These are phyloP conservation scores for Zymoseptoria passerinii DNA, from an alignment of 2,329 filamentous ascomycete genomes.

Conservation along the genomic window DNA sequence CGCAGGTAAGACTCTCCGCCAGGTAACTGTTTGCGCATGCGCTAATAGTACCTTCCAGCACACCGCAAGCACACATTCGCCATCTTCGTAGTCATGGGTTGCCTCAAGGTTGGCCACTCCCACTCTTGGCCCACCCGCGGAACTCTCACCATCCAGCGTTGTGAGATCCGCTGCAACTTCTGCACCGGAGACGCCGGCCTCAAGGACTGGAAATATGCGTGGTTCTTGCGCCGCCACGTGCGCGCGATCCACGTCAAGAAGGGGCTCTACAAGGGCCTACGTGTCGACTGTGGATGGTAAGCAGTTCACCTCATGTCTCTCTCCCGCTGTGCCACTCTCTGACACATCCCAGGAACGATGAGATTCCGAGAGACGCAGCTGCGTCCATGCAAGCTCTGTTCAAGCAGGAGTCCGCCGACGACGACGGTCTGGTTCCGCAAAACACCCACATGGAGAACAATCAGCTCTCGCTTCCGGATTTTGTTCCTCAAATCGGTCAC, in stretches of 20 bases:
- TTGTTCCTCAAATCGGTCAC: not conserved
- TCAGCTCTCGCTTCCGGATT: not conserved
- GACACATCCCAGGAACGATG: not conserved
- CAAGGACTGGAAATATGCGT: slow-evolving; percentile 21
- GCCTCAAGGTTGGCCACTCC: slow-evolving; percentile 18
- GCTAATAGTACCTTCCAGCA: not conserved
- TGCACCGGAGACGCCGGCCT: slow-evolving; percentile 14
- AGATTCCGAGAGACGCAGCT: not conserved
- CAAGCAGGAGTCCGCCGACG: not conserved
- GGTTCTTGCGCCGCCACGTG: slow-evolving; percentile 26
- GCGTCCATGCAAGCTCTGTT: not conserved
- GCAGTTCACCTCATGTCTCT: slow-evolving; percentile 2
- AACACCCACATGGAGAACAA: not conserved
- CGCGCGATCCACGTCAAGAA: slow-evolving; percentile 17
- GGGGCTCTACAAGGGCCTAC: slow-evolving; percentile 11
- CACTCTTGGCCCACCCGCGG: slow-evolving; percentile 22
- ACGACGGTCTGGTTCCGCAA: not conserved
- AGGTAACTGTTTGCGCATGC: not conserved
- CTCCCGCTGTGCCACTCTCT: not conserved
- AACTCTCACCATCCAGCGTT: slow-evolving; percentile 20
- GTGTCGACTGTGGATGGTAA: slow-evolving; percentile 17
- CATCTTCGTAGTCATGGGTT: slow-evolving; percentile 18
- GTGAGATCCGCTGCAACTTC: slow-evolving; percentile 22
- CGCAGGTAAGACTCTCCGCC: not conserved
- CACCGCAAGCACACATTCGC: not conserved